phyloP scores from a whole-genome alignment of 805 yeast species.

The Kodamaea sagamina region DNA sequence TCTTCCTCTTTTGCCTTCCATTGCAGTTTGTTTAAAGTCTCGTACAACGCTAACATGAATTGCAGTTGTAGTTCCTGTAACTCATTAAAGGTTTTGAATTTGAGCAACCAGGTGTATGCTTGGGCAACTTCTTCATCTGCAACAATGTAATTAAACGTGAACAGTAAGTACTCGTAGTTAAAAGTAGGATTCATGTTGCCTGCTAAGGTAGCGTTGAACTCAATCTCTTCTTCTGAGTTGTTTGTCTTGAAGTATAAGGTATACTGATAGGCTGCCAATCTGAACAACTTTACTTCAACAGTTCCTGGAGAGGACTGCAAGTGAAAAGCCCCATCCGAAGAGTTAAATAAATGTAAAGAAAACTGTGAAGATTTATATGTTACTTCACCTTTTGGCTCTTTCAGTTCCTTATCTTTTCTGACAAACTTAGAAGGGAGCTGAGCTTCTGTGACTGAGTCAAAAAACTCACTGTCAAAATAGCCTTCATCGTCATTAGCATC shows the following conservation, averaged over 20 bases:
- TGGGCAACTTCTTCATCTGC: constrained; percentile 37
- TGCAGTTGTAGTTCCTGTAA: constrained; percentile 54
- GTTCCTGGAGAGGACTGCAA: background rate
- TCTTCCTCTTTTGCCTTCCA: constrained; percentile 56
- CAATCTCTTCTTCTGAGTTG: constrained; percentile 1
- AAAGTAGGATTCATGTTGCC: constrained; percentile 66
- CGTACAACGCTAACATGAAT: constrained; percentile 61
- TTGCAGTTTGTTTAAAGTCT: constrained; percentile 49
- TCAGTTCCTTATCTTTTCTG: constrained; percentile 1
- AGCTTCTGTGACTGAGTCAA: constrained; percentile 13
- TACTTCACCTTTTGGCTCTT: constrained; percentile 19
- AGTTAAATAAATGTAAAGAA: constrained; percentile 46
- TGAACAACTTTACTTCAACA: background rate
- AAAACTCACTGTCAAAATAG: too few relatives aligned
- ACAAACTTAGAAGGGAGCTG: constrained; percentile 18
- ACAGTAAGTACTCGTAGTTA: constrained; percentile 54
- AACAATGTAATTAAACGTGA: constrained; percentile 61
- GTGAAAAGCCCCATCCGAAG: constrained; percentile 40
- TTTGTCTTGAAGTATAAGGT: constrained; percentile 47
- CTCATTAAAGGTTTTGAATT: constrained; percentile 44
- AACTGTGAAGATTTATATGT: constrained; percentile 27
- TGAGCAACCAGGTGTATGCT: constrained; percentile 58
- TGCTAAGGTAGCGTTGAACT: constrained; percentile 14
- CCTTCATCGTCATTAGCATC: too few relatives aligned
- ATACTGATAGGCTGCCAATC: constrained; percentile 52